These are phyloP conservation scores for Bolboschoenoplectus hybrid DNA, from an alignment of 202 grass and related monocot genomes.

Conservation along the genomic window DNA sequence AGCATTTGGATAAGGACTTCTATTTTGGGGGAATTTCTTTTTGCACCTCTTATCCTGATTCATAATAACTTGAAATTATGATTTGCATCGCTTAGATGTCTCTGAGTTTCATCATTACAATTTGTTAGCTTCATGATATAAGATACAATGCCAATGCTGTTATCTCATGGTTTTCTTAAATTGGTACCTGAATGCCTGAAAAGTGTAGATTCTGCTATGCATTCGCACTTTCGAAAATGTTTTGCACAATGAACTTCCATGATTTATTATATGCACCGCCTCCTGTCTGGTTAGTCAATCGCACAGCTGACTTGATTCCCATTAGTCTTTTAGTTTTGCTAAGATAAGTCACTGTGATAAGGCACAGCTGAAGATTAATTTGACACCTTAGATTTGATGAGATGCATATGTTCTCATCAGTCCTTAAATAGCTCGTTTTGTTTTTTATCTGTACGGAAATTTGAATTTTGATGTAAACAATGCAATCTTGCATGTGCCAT, in stretches of 20 bases:
- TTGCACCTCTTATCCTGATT: background rate
- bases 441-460: background rate
- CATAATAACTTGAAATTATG: background rate
- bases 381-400: background rate
- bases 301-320: background rate
- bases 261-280: background rate
- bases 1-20: too few species aligned
- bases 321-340: background rate
- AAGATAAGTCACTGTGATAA: too few species aligned
- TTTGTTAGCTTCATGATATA: constrained; percentile 1
- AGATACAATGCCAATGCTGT: background rate
- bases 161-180: background rate
- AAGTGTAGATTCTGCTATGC: background rate
- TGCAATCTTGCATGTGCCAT: background rate
- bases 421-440: background rate
- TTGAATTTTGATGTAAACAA: background rate
- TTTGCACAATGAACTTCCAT: background rate
- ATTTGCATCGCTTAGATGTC: background rate
- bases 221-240: background rate
- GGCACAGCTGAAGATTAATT: background rate
- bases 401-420: background rate
- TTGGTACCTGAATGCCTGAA: background rate
- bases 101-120: background rate
- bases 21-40: background rate
- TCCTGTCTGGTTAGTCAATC: background rate